phyloP scores from a whole-genome alignment of 2,329 filamentous ascomycete species.

The Pseudocercospora macadamiae region DNA sequence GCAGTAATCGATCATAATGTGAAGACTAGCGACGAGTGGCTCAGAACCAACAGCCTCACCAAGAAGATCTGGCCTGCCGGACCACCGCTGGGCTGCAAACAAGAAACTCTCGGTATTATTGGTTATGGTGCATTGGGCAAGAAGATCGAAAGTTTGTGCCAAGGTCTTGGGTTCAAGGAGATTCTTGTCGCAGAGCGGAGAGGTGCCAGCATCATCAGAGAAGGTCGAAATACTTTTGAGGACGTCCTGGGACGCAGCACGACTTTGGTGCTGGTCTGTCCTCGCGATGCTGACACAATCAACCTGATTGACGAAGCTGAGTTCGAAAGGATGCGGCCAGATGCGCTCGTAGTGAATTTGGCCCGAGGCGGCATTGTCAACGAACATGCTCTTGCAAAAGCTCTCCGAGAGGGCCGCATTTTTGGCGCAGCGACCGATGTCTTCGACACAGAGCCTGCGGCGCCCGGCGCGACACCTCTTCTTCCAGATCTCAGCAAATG shows the following conservation, averaged over 20 bases:
- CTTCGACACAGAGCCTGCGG: slow-evolving; percentile 27
- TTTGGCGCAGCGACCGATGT: slow-evolving; percentile 29
- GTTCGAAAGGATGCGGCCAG: slow-evolving; percentile 21
- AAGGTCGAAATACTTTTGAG: slow-evolving; percentile 19
- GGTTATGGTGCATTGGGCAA: slow-evolving; percentile 27
- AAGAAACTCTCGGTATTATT: slow-evolving; percentile 26
- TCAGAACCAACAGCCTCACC: slow-evolving; percentile 19
- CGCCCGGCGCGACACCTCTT: slow-evolving; percentile 22
- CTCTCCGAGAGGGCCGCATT: slow-evolving; percentile 23
- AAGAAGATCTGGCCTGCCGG: slow-evolving; percentile 26
- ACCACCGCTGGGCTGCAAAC: slow-evolving; percentile 23
- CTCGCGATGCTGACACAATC: slow-evolving; percentile 23
- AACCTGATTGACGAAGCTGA: slow-evolving; percentile 25
- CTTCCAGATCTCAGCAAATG: slow-evolving; percentile 26
- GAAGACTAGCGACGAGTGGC: slow-evolving; percentile 26
- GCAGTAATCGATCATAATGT: slow-evolving; percentile 22
- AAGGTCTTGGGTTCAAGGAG: slow-evolving; percentile 23
- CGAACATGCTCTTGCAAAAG: slow-evolving; percentile 25
- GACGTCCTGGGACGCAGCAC: slow-evolving; percentile 21
- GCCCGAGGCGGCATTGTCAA: slow-evolving; percentile 28
- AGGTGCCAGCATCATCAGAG: slow-evolving; percentile 9
- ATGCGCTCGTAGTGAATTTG: slow-evolving; percentile 26
- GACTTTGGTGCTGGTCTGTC: slow-evolving; percentile 22
- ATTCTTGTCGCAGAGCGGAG: slow-evolving; percentile 25
- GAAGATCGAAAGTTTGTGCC: slow-evolving; percentile 19